A percentile compares a stretch with the other conserved stretches of the same genome.
These are phyloP conservation scores for Suillus clintonianus DNA, from an alignment of 768 basidiomycete species.

Conservation along the genomic window DNA sequence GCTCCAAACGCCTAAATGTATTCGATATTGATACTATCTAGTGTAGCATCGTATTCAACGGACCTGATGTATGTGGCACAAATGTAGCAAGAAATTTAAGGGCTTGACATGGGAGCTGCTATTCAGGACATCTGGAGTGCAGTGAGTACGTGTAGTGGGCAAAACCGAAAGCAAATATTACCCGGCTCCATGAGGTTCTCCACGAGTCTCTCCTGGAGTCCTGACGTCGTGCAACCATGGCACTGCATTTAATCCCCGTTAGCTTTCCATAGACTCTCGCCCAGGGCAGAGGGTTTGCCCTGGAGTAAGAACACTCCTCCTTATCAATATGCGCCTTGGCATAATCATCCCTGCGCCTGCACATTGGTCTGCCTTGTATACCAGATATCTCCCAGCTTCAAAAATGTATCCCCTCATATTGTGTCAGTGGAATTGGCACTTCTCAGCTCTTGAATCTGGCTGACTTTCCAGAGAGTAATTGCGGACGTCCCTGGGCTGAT, in stretches of 20 bases:
- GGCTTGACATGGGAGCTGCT: not conserved
- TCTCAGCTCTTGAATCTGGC: no score
- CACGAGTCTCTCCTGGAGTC: not conserved
- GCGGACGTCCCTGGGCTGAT: no score
- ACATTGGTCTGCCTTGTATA: no score
- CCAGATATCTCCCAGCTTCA: no score
- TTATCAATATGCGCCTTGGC: no score
- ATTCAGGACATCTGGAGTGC: not conserved
- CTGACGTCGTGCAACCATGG: not conserved
- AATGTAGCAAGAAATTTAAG: not conserved
- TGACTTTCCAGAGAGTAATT: not conserved
- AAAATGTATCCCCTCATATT: no score
- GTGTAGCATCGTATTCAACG: conserved; percentile 1
- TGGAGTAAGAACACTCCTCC: no score
- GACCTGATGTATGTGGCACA: not conserved
- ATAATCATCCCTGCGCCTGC: no score
- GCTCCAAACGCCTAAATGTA: not conserved
- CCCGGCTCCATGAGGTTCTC: not conserved
- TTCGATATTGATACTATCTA: not conserved
- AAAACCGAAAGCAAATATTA: not conserved
- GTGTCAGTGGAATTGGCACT: no score
- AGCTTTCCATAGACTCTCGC: no score
- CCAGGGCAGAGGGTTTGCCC: no score
- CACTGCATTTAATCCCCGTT: not conserved
- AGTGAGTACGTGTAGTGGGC: not conserved